phyloP scores from a whole-genome alignment of 257 asterid genomes.

The Echium plantagineum region DNA sequence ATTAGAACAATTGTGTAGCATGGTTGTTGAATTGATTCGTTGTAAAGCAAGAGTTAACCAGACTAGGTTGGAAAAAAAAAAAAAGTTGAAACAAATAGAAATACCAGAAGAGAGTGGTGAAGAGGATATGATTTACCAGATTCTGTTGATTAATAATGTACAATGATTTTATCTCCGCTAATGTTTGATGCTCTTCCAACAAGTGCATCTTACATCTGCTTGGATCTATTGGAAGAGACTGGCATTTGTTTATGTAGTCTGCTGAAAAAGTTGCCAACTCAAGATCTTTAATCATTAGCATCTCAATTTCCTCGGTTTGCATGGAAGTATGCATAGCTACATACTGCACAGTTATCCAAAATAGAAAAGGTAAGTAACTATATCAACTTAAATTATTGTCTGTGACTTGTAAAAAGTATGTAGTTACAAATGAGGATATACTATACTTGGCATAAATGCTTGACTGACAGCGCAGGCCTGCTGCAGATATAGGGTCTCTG shows the following conservation, averaged over 20 bases:
- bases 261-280: conserved; percentile 5
- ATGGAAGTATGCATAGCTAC: conserved; percentile 70
- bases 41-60: not conserved
- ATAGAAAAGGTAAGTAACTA: not conserved
- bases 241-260: not conserved
- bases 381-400: not conserved
- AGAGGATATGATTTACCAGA: conserved; percentile 36
- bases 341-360: conserved; percentile 42
- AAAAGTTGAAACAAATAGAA: not conserved
- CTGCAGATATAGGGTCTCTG: conserved; percentile 76
- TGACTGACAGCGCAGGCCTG: conserved; percentile 49
- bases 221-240: conserved; percentile 23
- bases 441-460: conserved; percentile 64
- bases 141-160: conserved; percentile 43
- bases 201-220: conserved; percentile 31
- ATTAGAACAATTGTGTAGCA: not conserved
- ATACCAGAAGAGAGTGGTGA: not conserved
- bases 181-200: conserved; percentile 52
- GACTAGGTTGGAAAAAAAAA: not conserved
- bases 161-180: conserved; percentile 56
- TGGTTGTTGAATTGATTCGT: not conserved
- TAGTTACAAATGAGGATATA: not conserved
- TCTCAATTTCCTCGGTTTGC: conserved; percentile 60
- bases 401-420: not conserved
- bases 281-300: conserved; percentile 44